A percentile compares a stretch with the other conserved stretches of the same genome.
phyloP scores from a whole-genome alignment of 768 basidiomycete genomes.

The Auriscalpium microsporum region DNA sequence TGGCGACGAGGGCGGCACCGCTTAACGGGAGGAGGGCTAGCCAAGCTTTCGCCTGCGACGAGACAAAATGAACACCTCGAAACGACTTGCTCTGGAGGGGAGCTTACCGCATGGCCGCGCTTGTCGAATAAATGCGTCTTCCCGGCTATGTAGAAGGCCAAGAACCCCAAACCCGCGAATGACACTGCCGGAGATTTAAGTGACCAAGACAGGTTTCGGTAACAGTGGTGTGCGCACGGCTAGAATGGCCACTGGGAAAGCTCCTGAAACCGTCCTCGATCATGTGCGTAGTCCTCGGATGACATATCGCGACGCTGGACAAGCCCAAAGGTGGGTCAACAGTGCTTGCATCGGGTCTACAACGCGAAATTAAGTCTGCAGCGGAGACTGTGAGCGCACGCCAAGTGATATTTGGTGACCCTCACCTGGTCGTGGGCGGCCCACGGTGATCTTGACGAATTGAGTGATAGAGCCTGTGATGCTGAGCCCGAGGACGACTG shows the following conservation, averaged over 20 bases:
- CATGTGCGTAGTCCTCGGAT: constrained; percentile 47
- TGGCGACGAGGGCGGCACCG: constrained; percentile 70
- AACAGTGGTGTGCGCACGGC: constrained; percentile 40
- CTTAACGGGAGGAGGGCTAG: constrained; percentile 66
- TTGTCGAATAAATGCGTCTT: constrained; percentile 88
- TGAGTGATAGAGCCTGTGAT: constrained; percentile 80
- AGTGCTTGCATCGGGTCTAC: constrained; percentile 58
- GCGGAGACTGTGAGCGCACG: not conserved
- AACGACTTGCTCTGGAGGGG: not conserved
- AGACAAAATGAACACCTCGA: not conserved
- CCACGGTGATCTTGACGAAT: constrained; percentile 78
- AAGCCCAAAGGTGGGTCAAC: constrained; percentile 66
- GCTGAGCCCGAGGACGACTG: constrained; percentile 66
- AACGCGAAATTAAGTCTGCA: constrained; percentile 59
- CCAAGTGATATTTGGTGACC: not conserved
- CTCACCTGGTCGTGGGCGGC: constrained; percentile 78
- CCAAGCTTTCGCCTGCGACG: constrained; percentile 63
- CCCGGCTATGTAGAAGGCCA: constrained; percentile 83
- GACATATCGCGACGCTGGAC: constrained; percentile 71
- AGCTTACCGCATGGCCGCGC: constrained; percentile 58
- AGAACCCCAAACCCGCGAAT: constrained; percentile 87
- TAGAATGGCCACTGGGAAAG: constrained; percentile 89
- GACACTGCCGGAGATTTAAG: constrained; percentile 46
- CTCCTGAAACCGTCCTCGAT: constrained; percentile 84
- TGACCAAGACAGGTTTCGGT: not conserved